Evolutionary conservation across 371 early-diverging fungal genomes (phyloP).

Genomic region (Circinella umbellata): DNA sequence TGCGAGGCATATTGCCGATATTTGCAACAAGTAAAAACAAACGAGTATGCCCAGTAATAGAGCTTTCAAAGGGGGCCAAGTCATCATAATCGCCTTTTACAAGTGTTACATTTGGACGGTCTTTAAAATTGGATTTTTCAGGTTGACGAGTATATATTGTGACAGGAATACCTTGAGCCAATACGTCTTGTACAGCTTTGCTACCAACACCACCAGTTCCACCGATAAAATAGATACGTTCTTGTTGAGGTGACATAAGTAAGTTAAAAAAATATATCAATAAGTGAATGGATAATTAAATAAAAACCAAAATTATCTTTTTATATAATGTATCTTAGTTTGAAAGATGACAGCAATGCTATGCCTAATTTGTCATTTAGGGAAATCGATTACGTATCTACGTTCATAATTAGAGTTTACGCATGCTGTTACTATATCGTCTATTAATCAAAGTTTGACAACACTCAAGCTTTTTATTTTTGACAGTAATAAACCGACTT

Average conservation of each 20-base stretch:
- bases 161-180: neutral
- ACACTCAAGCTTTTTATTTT: too few relatives aligned
- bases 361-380: too few relatives aligned
- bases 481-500: too few relatives aligned
- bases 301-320: too few relatives aligned
- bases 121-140: slow-evolving; percentile 3
- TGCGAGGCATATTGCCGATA: slow-evolving; percentile 2
- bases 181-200: slow-evolving; percentile 17
- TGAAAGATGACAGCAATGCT: too few relatives aligned
- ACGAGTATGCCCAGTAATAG: slow-evolving; percentile 21
- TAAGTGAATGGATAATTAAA: too few relatives aligned
- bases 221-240: slow-evolving; percentile 33
- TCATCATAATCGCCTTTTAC: slow-evolving; percentile 24
- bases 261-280: too few relatives aligned
- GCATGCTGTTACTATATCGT: too few relatives aligned
- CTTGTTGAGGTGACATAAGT: slow-evolving; percentile 2
- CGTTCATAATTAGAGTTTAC: too few relatives aligned
- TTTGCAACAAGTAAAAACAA: slow-evolving; percentile 18
- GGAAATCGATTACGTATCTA: too few relatives aligned
- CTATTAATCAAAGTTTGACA: too few relatives aligned
- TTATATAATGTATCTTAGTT: too few relatives aligned
- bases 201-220: slow-evolving; percentile 38
- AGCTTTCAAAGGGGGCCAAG: slow-evolving; percentile 11
- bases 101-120: slow-evolving; percentile 1
- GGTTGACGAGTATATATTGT: slow-evolving; percentile 29